These are phyloP conservation scores for Hypoxylon lenormandii DNA, from an alignment of 495 filamentous ascomycete genomes.

Conservation along the genomic window DNA sequence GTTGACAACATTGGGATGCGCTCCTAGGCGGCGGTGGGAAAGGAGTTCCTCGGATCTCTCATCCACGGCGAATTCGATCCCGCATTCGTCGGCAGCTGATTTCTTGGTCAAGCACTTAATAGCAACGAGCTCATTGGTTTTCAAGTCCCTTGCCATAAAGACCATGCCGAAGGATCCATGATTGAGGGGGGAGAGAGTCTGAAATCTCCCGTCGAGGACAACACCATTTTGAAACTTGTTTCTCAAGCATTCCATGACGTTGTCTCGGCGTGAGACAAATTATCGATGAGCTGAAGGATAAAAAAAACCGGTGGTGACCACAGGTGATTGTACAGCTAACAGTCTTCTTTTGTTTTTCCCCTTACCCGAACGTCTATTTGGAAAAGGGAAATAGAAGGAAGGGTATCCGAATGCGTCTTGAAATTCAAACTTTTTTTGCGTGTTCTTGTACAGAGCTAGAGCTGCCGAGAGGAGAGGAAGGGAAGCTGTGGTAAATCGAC, in stretches of 20 bases:
- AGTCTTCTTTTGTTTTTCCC: constrained; percentile 35
- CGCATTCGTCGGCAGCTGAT: constrained; percentile 64
- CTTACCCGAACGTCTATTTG: constrained; percentile 54
- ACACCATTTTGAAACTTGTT: constrained; percentile 77
- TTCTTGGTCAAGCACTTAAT: constrained; percentile 94
- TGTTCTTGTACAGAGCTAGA: constrained; percentile 60
- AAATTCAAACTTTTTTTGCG: constrained; percentile 53
- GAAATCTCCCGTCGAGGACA: constrained; percentile 85
- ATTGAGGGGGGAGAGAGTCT: constrained; percentile 91
- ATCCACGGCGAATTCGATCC: constrained; percentile 72
- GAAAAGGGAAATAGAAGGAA: constrained; percentile 42
- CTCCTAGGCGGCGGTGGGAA: constrained; percentile 79
- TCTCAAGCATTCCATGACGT: constrained; percentile 81
- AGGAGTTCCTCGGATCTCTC: constrained; percentile 88
- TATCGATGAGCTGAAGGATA: constrained; percentile 37
- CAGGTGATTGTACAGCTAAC: constrained; percentile 52
- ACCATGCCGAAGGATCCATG: constrained; percentile 99
- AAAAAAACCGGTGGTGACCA: constrained; percentile 38
- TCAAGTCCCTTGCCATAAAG: constrained; percentile 84
- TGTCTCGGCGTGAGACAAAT: constrained; percentile 49
- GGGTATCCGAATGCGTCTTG: constrained; percentile 40
- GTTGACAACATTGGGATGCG: constrained; percentile 93
- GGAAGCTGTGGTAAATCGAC: constrained; percentile 38
- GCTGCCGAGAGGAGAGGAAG: constrained; percentile 51
- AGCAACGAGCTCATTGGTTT: constrained; percentile 81